Percentiles rank a stretch among this genome's conserved stretches.
Conservation (phyloP, 108 stramenopile genomes). For the Seminavis robusta region DNA sequence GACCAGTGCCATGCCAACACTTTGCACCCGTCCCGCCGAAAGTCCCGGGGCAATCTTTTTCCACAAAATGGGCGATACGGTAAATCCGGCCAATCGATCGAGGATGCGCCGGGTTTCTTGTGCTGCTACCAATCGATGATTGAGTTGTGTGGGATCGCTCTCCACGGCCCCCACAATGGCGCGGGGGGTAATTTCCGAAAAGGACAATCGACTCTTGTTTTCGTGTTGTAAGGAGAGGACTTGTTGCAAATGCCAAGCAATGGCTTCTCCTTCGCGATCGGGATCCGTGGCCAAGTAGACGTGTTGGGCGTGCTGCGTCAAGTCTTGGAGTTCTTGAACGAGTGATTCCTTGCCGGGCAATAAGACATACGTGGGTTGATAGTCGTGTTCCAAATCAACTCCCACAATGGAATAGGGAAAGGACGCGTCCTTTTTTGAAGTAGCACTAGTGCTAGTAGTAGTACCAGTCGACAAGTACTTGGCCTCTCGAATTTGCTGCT, state of each 20-base stretch:
- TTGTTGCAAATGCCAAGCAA: conserved; percentile 79
- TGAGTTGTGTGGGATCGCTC: conserved; percentile 14
- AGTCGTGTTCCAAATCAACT: conserved; percentile 53
- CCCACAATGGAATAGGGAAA: conserved; percentile 32
- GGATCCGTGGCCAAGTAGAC: conserved; percentile 81
- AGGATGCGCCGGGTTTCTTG: conserved; percentile 77
- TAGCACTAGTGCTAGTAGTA: no score
- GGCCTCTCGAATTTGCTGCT: conserved; percentile 1
- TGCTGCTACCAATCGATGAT: conserved; percentile 53
- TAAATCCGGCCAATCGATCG: conserved; percentile 71
- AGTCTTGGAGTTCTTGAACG: conserved; percentile 20
- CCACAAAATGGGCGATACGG: conserved; percentile 75
- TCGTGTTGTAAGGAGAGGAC: conserved; percentile 11
- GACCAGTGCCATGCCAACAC: conserved; percentile 60
- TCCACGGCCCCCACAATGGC: conserved; percentile 42
- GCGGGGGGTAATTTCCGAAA: conserved; percentile 74
- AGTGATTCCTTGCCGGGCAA: conserved; percentile 38
- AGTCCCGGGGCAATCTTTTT: conserved; percentile 76
- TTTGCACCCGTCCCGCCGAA: conserved; percentile 78
- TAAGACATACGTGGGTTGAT: conserved; percentile 53
- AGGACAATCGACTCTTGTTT: conserved; percentile 40
- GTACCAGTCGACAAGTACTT: no score
- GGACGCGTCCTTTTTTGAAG: not conserved
- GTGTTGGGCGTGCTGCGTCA: conserved; percentile 21
- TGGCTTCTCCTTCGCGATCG: conserved; percentile 90